Conservation (phyloP, 1,139 yeast species). For the Diutina ranongensis region DNA sequence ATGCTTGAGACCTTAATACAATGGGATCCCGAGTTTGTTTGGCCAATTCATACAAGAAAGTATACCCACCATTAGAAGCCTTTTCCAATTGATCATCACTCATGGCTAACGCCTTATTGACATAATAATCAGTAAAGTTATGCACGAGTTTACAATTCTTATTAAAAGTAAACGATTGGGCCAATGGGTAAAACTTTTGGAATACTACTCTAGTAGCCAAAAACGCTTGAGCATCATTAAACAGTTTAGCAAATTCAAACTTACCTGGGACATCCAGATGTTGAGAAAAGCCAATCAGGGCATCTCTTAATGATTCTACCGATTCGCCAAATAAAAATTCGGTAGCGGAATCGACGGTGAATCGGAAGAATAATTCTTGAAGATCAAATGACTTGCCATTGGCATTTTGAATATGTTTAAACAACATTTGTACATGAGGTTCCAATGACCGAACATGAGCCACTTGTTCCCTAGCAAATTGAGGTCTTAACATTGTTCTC, state of each 20-base stretch:
- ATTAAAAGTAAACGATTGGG: slow-evolving; percentile 21
- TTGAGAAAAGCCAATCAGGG: slow-evolving; percentile 9
- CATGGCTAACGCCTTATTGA: slow-evolving; percentile 19
- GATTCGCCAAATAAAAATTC: slow-evolving; percentile 44
- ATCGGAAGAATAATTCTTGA: slow-evolving; percentile 35
- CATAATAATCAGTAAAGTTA: slow-evolving; percentile 19
- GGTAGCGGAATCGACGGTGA: slow-evolving; percentile 48
- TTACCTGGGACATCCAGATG: slow-evolving; percentile 11
- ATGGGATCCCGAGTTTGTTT: slow-evolving; percentile 17
- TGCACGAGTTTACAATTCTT: slow-evolving; percentile 19
- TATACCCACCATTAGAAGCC: slow-evolving; percentile 18
- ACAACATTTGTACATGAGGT: slow-evolving; percentile 1
- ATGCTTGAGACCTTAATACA: slow-evolving; percentile 18
- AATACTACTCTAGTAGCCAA: slow-evolving; percentile 21
- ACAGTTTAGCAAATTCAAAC: slow-evolving; percentile 18
- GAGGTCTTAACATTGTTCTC: slow-evolving; percentile 5
- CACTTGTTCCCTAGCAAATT: slow-evolving; percentile 5
- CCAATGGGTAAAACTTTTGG: slow-evolving; percentile 18
- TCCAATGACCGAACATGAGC: slow-evolving; percentile 3
- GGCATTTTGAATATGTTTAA: slow-evolving; percentile 1
- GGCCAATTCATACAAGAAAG: slow-evolving; percentile 20
- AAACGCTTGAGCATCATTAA: slow-evolving; percentile 21
- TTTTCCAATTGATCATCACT: slow-evolving; percentile 16
- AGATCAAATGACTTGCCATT: slow-evolving; percentile 25
- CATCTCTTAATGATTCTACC: slow-evolving; percentile 14